Conservation (phyloP, 2,329 filamentous ascomycete species). For the Neofusicoccum cordaticola region DNA sequence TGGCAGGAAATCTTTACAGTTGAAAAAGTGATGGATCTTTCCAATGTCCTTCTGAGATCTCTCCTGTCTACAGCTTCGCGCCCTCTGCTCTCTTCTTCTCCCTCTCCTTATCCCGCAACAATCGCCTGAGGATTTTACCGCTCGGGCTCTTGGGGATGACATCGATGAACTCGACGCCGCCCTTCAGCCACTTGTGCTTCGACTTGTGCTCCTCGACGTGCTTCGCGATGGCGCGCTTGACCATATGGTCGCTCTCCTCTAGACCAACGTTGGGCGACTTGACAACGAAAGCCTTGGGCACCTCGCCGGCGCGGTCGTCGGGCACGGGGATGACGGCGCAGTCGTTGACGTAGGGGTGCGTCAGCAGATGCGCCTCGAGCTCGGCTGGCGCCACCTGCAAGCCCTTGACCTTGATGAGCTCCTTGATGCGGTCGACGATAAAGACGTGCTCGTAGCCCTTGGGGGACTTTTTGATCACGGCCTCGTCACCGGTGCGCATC, state of each 20-base stretch:
- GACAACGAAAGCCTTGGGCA: constrained; percentile 64
- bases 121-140: constrained; percentile 61
- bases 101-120: constrained; percentile 72
- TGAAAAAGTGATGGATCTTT: too few species aligned
- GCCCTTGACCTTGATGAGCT: constrained; percentile 78
- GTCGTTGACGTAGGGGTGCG: constrained; percentile 72
- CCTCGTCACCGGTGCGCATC: constrained; percentile 85
- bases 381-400: constrained; percentile 81
- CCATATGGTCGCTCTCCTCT: constrained; percentile 51
- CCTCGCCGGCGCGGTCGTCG: constrained; percentile 59
- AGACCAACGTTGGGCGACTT: constrained; percentile 53
- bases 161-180: constrained; percentile 52
- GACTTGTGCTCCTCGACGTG: constrained; percentile 61
- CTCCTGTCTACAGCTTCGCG: constrained; percentile 58
- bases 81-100: constrained; percentile 63
- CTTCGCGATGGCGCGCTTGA: constrained; percentile 53
- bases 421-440: constrained; percentile 79
- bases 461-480: constrained; percentile 62
- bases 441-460: constrained; percentile 75
- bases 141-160: constrained; percentile 60
- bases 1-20: too few species aligned
- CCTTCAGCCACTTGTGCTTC: constrained; percentile 61
- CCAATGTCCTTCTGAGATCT: too few species aligned
- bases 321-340: constrained; percentile 75
- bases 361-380: constrained; percentile 74